Evolutionary conservation across 352 stramenopile species (phyloP), one percentile per base, ranked within the genome.

Genomic region (Globisporangium nagaii): DNA sequence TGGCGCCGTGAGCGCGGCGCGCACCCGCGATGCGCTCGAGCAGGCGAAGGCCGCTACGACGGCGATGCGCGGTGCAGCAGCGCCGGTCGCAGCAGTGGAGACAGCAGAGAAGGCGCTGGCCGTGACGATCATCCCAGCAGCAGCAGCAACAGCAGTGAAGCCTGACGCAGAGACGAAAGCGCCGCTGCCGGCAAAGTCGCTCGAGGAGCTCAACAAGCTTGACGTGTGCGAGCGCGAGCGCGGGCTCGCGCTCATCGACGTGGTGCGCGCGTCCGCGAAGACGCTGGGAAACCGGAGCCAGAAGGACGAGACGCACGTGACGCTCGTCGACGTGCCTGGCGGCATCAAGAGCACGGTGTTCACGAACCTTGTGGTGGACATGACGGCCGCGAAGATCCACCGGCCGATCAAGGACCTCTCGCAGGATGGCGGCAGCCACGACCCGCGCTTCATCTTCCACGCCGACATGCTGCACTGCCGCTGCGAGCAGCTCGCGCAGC

Each of bases 361-460:
- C 25, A 30, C 12, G 7, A 48, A 47, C 22, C 45, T 60, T 3
- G 34, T 54, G 43, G 43, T 62, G 28, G 30, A 62, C 36, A 11
- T 62, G n/a, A 4, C 9, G 2, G 36, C 12, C 17, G 56, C 27
- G 7, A 27, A 27, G 25, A 43, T 62, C 31, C 17, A 28, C 36
- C 22, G 27, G 20, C 52, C 48, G 12, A 66, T 70, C 36, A 40
- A 43, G 3, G 44, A 70, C 28, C 37, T 63, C 1, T 66, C 50
- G 28, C 50, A 70, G n/a, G 62, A 70, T n/a, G 62, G 58, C 36
- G 51, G 46, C 22, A 1, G 34, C 11, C 58, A 70, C 44, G 62
- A 70, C 45, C 62, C 62, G 15, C 57, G 62, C 34, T 66, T 62
- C 54, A 19, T 47, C 1, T 57, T 57, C 45, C 25, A 31, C 3